Conservation (phyloP, 2,329 filamentous ascomycete genomes). For the Diaporthe sp. region DNA sequence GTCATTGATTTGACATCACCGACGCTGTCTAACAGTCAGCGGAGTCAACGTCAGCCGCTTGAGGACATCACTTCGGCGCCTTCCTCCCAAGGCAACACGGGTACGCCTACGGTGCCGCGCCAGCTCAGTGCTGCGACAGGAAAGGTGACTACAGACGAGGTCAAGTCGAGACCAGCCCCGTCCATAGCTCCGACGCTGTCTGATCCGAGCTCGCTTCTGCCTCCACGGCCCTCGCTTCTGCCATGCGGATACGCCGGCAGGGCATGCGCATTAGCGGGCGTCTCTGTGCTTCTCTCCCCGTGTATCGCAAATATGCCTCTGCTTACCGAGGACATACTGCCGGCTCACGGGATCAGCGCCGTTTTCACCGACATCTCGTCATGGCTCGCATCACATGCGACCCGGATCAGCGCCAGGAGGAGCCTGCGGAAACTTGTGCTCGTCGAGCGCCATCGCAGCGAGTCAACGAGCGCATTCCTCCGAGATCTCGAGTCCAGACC, state of each 20-base stretch:
- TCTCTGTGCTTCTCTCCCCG: constrained; percentile 56
- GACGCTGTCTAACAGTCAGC: neutral
- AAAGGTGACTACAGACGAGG: neutral
- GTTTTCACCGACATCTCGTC: constrained; percentile 48
- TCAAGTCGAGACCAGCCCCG: constrained; percentile 34
- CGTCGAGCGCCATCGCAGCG: constrained; percentile 48
- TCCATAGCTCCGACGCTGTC: constrained; percentile 42
- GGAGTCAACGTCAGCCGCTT: constrained; percentile 28
- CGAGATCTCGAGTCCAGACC: constrained; percentile 42
- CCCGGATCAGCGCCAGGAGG: neutral
- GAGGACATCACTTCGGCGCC: constrained; percentile 34
- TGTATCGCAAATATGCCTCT: constrained; percentile 53
- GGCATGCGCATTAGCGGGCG: constrained; percentile 54
- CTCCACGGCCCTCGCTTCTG: neutral
- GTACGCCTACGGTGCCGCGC: neutral
- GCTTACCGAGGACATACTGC: constrained; percentile 54
- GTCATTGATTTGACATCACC: neutral
- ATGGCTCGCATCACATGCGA: constrained; percentile 21
- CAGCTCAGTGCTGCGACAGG: neutral
- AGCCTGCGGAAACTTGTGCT: constrained; percentile 48
- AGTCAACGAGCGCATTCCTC: constrained; percentile 49
- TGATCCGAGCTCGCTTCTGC: neutral
- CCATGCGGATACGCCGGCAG: constrained; percentile 50
- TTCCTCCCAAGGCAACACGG: constrained; percentile 28
- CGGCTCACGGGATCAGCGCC: constrained; percentile 55